These are phyloP conservation scores for Verbascum thapsus DNA, from an alignment of 257 asterid genomes.

Conservation along the genomic window DNA sequence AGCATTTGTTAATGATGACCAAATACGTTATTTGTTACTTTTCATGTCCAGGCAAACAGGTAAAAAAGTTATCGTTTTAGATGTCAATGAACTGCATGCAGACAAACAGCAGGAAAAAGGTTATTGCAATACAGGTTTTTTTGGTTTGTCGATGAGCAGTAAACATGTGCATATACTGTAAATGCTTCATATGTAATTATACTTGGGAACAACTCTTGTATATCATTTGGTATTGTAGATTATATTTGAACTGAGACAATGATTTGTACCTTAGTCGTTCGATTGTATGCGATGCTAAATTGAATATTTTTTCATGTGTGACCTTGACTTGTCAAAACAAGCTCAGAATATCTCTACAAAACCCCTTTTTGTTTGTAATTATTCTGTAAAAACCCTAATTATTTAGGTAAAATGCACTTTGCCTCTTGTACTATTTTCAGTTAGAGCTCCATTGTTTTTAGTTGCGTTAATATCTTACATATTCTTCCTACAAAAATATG, in stretches of 20 bases:
- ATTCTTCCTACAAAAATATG: too few species aligned
- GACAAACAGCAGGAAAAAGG: slow-evolving; percentile 16
- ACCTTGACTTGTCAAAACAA: too few species aligned
- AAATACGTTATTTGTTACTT: not conserved
- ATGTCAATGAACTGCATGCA: slow-evolving; percentile 21
- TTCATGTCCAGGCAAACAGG: slow-evolving; percentile 46
- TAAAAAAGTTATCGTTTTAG: slow-evolving; percentile 20
- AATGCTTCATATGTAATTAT: slow-evolving; percentile 23
- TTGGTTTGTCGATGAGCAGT: slow-evolving; percentile 21
- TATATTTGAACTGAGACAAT: not conserved
- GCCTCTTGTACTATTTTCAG: too few species aligned
- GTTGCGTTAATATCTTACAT: too few species aligned
- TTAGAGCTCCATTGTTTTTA: too few species aligned
- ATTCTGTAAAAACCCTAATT: too few species aligned
- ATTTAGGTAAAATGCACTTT: too few species aligned
- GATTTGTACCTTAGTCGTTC: too few species aligned
- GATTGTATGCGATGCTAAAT: too few species aligned
- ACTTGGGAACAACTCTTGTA: not conserved
- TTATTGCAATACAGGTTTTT: slow-evolving; percentile 17
- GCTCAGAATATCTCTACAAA: too few species aligned
- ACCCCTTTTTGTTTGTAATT: too few species aligned
- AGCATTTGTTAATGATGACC: not conserved
- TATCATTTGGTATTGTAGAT: slow-evolving; percentile 12
- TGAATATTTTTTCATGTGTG: too few species aligned
- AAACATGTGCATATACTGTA: slow-evolving; percentile 33